Evolutionary conservation across 805 yeast species (phyloP).

Genomic region (Yamadazyma ubonensis): DNA sequence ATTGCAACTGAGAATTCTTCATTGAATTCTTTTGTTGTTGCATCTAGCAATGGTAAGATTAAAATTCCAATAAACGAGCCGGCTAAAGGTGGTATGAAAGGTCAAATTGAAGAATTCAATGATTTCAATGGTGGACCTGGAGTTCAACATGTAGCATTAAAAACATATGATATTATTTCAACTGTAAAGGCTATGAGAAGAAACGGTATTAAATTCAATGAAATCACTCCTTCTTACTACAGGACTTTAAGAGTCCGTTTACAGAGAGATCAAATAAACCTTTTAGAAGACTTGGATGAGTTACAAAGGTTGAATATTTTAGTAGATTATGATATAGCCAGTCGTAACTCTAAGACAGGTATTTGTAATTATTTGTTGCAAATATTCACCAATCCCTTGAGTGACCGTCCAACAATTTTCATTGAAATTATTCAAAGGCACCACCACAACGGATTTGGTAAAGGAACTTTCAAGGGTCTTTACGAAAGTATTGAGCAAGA

Average conservation of each 20-base stretch:
- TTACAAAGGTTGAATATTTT: constrained; percentile 57
- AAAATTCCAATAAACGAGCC: constrained; percentile 90
- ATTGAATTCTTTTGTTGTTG: constrained; percentile 73
- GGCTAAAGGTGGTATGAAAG: constrained; percentile 59
- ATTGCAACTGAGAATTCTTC: constrained; percentile 71
- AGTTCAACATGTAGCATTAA: constrained; percentile 76
- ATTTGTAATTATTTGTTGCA: constrained; percentile 70
- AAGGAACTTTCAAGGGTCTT: constrained; percentile 81
- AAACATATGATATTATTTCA: constrained; percentile 57
- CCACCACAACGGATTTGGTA: constrained; percentile 84
- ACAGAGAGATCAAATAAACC: constrained; percentile 37
- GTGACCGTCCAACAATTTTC: constrained; percentile 79
- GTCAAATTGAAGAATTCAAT: constrained; percentile 82
- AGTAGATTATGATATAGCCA: constrained; percentile 70
- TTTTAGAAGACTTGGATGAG: constrained; percentile 52
- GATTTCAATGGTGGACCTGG: constrained; percentile 80
- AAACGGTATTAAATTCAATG: constrained; percentile 72
- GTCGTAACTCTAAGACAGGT: constrained; percentile 22
- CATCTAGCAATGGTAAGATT: constrained; percentile 59
- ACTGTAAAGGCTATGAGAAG: constrained; percentile 52
- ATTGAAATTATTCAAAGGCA: constrained; percentile 78
- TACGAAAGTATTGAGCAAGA: constrained; percentile 81
- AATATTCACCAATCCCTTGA: constrained; percentile 72
- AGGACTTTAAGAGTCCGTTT: constrained; percentile 47
- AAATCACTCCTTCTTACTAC: constrained; percentile 60